Evolutionary conservation across 2,329 filamentous ascomycete genomes (phyloP).

Genomic region (Volutella citrinella): DNA sequence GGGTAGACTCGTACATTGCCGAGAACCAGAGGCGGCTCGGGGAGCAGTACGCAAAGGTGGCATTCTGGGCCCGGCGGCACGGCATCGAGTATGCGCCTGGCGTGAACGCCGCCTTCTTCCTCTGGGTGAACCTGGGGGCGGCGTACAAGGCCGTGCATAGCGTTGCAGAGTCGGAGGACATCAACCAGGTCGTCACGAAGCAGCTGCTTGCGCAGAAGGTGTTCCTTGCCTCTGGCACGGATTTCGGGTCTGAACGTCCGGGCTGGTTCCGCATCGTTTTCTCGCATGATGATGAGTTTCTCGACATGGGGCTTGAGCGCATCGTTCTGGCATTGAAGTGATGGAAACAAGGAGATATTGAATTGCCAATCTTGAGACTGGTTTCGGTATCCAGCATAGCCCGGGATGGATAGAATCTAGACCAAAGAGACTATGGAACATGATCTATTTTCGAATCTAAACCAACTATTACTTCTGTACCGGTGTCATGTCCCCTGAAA

Average conservation of each 20-base stretch:
- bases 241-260: conserved; percentile 35
- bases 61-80: conserved; percentile 33
- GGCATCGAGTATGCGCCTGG: conserved; percentile 44
- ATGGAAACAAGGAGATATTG: too few relatives aligned
- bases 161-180: conserved; percentile 11
- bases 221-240: conserved; percentile 34
- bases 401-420: too few relatives aligned
- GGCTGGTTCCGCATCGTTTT: conserved; percentile 41
- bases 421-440: too few relatives aligned
- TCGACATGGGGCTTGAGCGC: conserved; percentile 27
- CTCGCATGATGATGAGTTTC: conserved; percentile 27
- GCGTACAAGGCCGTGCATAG: conserved; percentile 21
- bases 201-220: conserved; percentile 29
- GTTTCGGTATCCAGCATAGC: too few relatives aligned
- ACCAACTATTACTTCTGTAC: too few relatives aligned
- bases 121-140: conserved; percentile 48
- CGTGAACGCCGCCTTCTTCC: conserved; percentile 52
- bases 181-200: conserved; percentile 25
- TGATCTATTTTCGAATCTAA: too few relatives aligned
- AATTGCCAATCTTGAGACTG: too few relatives aligned
- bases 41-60: conserved; percentile 36
- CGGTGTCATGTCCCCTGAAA: too few relatives aligned
- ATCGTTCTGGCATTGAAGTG: too few relatives aligned
- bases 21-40: conserved; percentile 40
- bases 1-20: conserved; percentile 41